phyloP scores from a whole-genome alignment of 352 stramenopile species.

The Globisporangium cylindrosporum region DNA sequence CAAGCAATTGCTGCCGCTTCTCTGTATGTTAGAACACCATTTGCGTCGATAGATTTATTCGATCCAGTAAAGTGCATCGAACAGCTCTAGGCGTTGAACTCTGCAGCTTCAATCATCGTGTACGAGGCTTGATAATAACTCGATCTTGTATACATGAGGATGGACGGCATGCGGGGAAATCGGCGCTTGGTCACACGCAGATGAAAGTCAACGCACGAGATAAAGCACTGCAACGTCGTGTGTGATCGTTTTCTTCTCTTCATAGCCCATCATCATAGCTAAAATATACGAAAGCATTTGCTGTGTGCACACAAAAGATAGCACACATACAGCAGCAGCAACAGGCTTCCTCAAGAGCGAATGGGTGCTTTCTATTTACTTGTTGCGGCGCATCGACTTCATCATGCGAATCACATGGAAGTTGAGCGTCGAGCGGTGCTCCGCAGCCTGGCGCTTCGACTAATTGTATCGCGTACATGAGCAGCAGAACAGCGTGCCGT shows the following conservation, averaged over 20 bases:
- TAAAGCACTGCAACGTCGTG: not conserved
- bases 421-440: constrained; percentile 84
- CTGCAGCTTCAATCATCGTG: not conserved
- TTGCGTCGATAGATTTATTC: not conserved
- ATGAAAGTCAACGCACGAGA: not conserved
- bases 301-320: not conserved
- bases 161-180: not conserved
- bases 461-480: constrained; percentile 12
- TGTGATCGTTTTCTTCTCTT: not conserved
- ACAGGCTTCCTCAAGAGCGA: not conserved
- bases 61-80: not conserved
- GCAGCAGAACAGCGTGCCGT: not conserved
- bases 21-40: not conserved
- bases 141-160: not conserved
- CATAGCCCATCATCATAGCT: not conserved
- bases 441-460: constrained; percentile 54
- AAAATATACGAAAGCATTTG: not conserved
- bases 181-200: not conserved
- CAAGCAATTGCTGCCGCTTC: not conserved
- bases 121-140: not conserved
- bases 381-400: constrained; percentile 55
- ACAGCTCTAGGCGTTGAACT: too few species aligned
- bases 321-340: not conserved
- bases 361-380: constrained; percentile 15
- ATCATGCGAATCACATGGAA: constrained; percentile 89